phyloP scores from a whole-genome alignment of 345 rosid genomes.

The Populus simonii region DNA sequence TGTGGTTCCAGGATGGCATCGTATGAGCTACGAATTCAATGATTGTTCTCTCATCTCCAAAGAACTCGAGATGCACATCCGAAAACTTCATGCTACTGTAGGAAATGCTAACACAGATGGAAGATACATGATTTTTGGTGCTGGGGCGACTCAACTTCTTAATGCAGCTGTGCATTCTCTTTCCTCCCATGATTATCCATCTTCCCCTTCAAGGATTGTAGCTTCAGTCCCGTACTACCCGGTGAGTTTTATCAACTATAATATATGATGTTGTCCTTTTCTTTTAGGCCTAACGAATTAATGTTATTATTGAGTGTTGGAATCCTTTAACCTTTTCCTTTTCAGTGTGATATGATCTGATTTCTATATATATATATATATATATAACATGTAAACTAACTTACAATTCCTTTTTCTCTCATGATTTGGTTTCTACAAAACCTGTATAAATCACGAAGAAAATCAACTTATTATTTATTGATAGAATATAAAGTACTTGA shows the following conservation, averaged over 20 bases:
- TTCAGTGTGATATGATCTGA: too few relatives aligned
- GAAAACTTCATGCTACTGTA: conserved; percentile 40
- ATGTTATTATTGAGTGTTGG: too few relatives aligned
- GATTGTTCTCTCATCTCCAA: conserved; percentile 20
- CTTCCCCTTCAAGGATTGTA: conserved; percentile 41
- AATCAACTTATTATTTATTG: too few relatives aligned
- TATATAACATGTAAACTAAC: too few relatives aligned
- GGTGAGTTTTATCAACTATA: conserved; percentile 14
- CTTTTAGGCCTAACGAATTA: too few relatives aligned
- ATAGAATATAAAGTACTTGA: too few relatives aligned
- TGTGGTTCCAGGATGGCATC: conserved; percentile 53
- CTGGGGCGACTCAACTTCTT: conserved; percentile 63
- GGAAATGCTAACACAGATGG: conserved; percentile 58
- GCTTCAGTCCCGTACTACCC: conserved; percentile 54
- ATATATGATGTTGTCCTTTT: too few relatives aligned
- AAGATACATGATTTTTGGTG: conserved; percentile 49
- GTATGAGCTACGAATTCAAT: conserved; percentile 48
- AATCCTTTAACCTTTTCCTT: too few relatives aligned
- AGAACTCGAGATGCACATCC: conserved; percentile 47
- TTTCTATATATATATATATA: too few relatives aligned
- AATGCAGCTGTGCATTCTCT: conserved; percentile 63
- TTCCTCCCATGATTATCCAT: conserved; percentile 31
- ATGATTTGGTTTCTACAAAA: too few relatives aligned
- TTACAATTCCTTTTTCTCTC: too few relatives aligned
- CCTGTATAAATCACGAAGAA: too few relatives aligned